A percentile compares a stretch with the other conserved stretches of the same genome.
Conservation (phyloP, 805 yeast species). For the Scheffersomyces amazonensis region DNA sequence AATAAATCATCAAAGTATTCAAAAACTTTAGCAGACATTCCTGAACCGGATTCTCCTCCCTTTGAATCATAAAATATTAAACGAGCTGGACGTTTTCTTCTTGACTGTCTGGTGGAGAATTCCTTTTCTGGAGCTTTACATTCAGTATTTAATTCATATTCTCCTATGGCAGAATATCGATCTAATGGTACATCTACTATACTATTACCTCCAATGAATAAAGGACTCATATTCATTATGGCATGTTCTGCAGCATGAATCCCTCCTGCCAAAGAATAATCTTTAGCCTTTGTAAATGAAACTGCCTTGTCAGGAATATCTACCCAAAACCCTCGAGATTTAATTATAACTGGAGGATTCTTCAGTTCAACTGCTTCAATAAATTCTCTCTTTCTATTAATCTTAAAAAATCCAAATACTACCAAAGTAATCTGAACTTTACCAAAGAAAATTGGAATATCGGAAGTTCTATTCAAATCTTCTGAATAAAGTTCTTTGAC, state of each 20-base stretch:
- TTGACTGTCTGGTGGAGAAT: constrained; percentile 71
- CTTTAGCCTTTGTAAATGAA: constrained; percentile 52
- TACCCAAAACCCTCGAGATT: constrained; percentile 87
- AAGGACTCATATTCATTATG: constrained; percentile 72
- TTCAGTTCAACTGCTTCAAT: constrained; percentile 91
- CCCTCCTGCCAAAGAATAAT: constrained; percentile 76
- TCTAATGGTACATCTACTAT: constrained; percentile 40
- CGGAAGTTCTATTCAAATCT: constrained; percentile 19
- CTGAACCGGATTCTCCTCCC: constrained; percentile 80
- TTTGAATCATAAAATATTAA: constrained; percentile 79
- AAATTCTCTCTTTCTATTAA: constrained; percentile 73
- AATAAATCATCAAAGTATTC: constrained; percentile 71
- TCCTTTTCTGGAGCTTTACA: constrained; percentile 98
- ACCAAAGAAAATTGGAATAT: constrained; percentile 73
- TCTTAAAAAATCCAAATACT: constrained; percentile 92
- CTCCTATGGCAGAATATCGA: constrained; percentile 27
- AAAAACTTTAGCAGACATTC: constrained; percentile 75
- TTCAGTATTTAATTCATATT: constrained; percentile 76
- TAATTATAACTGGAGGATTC: constrained; percentile 72
- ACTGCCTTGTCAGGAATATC: constrained; percentile 74
- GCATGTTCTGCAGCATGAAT: constrained; percentile 98
- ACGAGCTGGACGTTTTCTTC: constrained; percentile 81
- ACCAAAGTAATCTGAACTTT: constrained; percentile 64
- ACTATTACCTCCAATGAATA: constrained; percentile 66
- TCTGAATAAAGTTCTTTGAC: constrained; percentile 53